Base-by-base conservation (phyloP, 2,329 filamentous ascomycete species). In the Talaromyces verruculosus region DNA sequence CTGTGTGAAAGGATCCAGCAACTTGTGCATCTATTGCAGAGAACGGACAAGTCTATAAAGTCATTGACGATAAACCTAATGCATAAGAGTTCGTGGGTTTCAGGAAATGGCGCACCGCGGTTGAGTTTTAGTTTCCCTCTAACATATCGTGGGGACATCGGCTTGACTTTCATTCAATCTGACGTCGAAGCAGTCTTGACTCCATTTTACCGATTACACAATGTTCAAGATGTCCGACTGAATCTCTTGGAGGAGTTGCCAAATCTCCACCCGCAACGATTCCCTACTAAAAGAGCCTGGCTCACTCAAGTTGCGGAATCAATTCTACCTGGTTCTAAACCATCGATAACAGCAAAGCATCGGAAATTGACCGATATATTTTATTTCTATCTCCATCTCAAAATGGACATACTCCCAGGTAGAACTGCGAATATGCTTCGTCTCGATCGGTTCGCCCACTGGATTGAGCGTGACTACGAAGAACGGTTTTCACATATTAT, bases 391-490 rank as follows among this genome's bases (percentile, higher is more conserved):
- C 30, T 58, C 11, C 53, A 58, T 10, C 33, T 39, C 3, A 58
- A 39, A 30, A 22, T 58, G n/a, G 53, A 58, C 19, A 15, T 39
- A 22, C 33, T 58, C 10, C 33, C n/a, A 8, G 53, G 53, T 2
- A 13, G n/a, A 22, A 39, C 53, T 22, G 53, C 53, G 10, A 39
- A 33, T 58, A 58, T 41, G 19, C 53, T 58, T 58, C 53, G 53
- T 39, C 53, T 58, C 11, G 53, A 58, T 39, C 30, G n/a, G 33
- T 58, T 58, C 53, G 53, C 53, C 5, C n/a, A 58, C 19, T 41
- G 53, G 53, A 58, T 6, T 58, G 53, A 28, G 33, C 33, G 33
- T 8, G 33, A 41, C 10, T 58, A 58, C 17, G 53, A 58, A 41
- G 13, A 41, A 5, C 19, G 1, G 10, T 25, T 58, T 10, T 11